Base-by-base conservation (phyloP, 352 stramenopile genomes). In the Globisporangium solare region DNA sequence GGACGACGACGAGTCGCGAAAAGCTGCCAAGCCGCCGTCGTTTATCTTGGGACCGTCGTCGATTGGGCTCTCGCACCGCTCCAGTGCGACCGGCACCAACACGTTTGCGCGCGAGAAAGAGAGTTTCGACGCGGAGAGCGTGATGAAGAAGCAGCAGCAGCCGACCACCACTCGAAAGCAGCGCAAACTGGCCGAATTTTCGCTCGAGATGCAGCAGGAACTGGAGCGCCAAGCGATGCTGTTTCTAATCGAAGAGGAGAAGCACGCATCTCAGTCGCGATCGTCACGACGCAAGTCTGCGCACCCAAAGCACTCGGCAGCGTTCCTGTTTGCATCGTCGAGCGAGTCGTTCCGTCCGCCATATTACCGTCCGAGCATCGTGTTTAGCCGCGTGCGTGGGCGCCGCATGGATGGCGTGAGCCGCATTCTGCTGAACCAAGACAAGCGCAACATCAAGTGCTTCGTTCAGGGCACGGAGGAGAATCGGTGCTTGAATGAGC, bases 391-490 rank as follows among this genome's bases (percentile, higher is more conserved):
- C 46, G 72, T 68, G 46, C 68, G 63, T 67, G 58, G 66, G 12
- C 65, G 63, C 41, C 54, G 65, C 21, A 49, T 87, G 8, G 68
- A 83, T 43, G 62, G 56, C 13, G 54, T 86, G 13, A 87, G 68
- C 40, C 74, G 68, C 10, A 54, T 84, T 39, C 40, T 89, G 40
- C 58, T 87, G 12, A 79, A 65, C 48, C 76, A 89, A 54, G 73
- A 87, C 67, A 89, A 89, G 47, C 76, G 74, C 58, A 83, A 64
- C 40, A 56, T 86, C 56, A 84, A 80, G 64, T 87, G 76, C 41
- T 89, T 76, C 58, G 60, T 89, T 10, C 65, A 76, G 27, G 56
- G 51, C 15, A 18, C 56, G 18, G 47, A 60, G 31, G 22, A 45
- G 37, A 57, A 37, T 21, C 15, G 21, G 37, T 57, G 51, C 7